These are phyloP conservation scores for Blastobotrys parvus DNA, from an alignment of 805 yeast species.

Conservation along the genomic window DNA sequence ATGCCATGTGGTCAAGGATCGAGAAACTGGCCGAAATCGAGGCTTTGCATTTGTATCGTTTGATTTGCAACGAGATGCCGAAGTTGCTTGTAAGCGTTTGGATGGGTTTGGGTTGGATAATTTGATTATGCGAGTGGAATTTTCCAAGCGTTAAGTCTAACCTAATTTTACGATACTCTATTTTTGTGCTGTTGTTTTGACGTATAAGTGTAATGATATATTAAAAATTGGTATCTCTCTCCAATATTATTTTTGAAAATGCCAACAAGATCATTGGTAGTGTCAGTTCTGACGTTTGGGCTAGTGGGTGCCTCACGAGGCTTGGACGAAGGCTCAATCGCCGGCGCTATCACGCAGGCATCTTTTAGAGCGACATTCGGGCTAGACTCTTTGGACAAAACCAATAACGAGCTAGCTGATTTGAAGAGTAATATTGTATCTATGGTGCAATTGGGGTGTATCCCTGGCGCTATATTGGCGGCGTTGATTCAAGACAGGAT, in stretches of 20 bases:
- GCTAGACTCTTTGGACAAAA: conserved; percentile 31
- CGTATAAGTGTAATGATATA: too few species aligned
- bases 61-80: conserved; percentile 54
- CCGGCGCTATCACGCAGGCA: conserved; percentile 38
- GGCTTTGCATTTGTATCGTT: conserved; percentile 92
- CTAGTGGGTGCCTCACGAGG: conserved; percentile 51
- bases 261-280: background rate
- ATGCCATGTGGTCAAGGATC: conserved; percentile 77
- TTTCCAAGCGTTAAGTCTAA: conserved; percentile 26
- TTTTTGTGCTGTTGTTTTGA: background rate
- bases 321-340: conserved; percentile 45
- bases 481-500: conserved; percentile 40
- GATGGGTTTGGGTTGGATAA: conserved; percentile 91
- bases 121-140: conserved; percentile 54
- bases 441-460: conserved; percentile 51
- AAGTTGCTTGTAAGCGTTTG: conserved; percentile 63
- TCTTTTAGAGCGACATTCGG: conserved; percentile 39
- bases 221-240: background rate
- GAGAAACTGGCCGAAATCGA: conserved; percentile 88
- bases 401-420: conserved; percentile 34
- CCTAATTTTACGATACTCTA: too few species aligned
- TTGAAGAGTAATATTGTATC: conserved; percentile 45
- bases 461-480: conserved; percentile 46
- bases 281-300: conserved; percentile 40
- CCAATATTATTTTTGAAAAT: background rate